phyloP scores from a whole-genome alignment of 108 stramenopile species.

The Asterionellopsis glacialis region DNA sequence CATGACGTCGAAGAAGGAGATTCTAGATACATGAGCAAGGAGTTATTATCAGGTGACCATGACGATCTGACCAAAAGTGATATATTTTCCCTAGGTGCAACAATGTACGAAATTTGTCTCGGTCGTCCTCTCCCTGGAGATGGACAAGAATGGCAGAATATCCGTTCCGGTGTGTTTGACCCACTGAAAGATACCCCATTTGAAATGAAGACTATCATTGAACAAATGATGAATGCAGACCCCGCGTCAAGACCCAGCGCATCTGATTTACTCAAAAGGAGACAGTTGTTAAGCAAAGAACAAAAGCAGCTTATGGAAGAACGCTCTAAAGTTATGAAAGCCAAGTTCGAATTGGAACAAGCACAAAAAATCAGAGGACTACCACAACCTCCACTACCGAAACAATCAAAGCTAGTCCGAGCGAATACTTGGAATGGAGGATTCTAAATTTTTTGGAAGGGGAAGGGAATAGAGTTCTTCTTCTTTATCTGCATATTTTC shows the following conservation, averaged over 20 bases:
- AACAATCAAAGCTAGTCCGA: conserved; percentile 13
- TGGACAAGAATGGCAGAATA: conserved; percentile 89
- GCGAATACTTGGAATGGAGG: conserved; percentile 49
- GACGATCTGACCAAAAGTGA: conserved; percentile 90
- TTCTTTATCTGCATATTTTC: not conserved
- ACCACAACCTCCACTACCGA: conserved; percentile 9
- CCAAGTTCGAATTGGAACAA: conserved; percentile 58
- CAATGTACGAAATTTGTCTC: conserved; percentile 84
- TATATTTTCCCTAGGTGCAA: conserved; percentile 90
- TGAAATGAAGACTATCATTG: conserved; percentile 65
- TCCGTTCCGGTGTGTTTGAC: conserved; percentile 63
- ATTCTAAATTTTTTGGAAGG: conserved; percentile 6
- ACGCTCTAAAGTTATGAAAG: conserved; percentile 64
- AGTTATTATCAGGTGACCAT: conserved; percentile 82
- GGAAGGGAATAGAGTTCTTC: not conserved
- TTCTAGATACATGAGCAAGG: conserved; percentile 91
- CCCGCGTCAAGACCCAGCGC: conserved; percentile 63
- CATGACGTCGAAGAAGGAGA: conserved; percentile 91
- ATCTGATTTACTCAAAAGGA: conserved; percentile 55
- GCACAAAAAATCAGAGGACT: conserved; percentile 18
- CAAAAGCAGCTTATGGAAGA: conserved; percentile 78
- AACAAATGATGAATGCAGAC: conserved; percentile 79
- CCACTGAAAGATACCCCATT: conserved; percentile 57
- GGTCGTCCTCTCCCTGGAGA: conserved; percentile 70
- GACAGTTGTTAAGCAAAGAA: conserved; percentile 84